These are phyloP conservation scores for Camellia sinensis DNA, from an alignment of 148 eudicot genomes.

Conservation along the genomic window DNA sequence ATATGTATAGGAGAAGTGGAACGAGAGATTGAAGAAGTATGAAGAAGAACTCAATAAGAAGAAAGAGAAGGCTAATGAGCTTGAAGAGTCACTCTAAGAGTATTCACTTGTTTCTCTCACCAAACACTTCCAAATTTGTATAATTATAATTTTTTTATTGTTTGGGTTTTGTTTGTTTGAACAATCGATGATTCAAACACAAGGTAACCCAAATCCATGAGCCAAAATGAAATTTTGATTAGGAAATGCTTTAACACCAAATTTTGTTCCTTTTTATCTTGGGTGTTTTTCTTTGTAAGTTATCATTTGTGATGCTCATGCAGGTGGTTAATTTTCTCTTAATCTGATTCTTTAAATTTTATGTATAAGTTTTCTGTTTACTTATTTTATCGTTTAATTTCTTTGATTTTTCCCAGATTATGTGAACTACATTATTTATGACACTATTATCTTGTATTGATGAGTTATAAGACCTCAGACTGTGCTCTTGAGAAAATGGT, in stretches of 20 bases:
- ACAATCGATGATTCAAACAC: not conserved
- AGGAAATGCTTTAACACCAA: not conserved
- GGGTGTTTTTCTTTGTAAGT: not conserved
- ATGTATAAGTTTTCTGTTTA: not conserved
- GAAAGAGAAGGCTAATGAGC: slow-evolving; percentile 19
- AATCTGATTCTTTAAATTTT: not conserved
- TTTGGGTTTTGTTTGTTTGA: slow-evolving; percentile 9
- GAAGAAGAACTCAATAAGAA: slow-evolving; percentile 39
- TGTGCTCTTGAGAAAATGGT: not conserved
- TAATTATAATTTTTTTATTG: not conserved
- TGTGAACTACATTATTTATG: not conserved
- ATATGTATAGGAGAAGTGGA: slow-evolving; percentile 40
- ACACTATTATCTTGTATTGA: not conserved
- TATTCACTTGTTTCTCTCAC: not conserved
- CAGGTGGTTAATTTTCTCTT: not conserved
- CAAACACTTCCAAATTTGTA: not conserved
- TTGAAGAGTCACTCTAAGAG: slow-evolving; percentile 20
- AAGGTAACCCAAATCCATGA: not conserved
- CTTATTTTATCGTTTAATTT: not conserved
- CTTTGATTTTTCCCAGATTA: not conserved
- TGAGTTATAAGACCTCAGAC: not conserved
- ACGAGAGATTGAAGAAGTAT: slow-evolving; percentile 51
- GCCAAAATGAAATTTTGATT: not conserved
- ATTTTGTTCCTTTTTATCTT: not conserved
- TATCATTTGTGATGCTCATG: not conserved